Conservation (phyloP, 1,139 yeast species). For the Hyphopichia fennica region DNA sequence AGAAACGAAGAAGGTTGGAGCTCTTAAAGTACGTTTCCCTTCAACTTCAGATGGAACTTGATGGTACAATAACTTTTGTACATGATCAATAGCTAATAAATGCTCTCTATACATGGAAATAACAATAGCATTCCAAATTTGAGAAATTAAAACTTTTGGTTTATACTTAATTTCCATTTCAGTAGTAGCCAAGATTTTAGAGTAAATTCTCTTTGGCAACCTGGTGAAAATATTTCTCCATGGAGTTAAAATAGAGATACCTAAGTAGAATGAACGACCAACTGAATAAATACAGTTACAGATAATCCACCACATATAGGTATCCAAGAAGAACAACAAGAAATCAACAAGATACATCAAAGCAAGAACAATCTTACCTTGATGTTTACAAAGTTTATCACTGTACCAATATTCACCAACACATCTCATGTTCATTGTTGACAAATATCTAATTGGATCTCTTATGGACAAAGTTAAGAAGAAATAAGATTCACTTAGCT, state of each 20-base stretch:
- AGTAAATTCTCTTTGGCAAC: slow-evolving; percentile 96
- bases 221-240: slow-evolving; percentile 99
- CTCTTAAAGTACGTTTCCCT: slow-evolving; percentile 97
- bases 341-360: slow-evolving; percentile 90
- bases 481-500: slow-evolving; percentile 86
- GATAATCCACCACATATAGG: slow-evolving; percentile 97
- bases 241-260: slow-evolving; percentile 97
- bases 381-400: slow-evolving; percentile 71
- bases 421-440: slow-evolving; percentile 50
- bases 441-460: slow-evolving; percentile 83
- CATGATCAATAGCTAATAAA: slow-evolving; percentile 95
- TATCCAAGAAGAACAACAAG: slow-evolving; percentile 95
- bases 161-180: slow-evolving; percentile 99
- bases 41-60: slow-evolving; percentile 97
- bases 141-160: slow-evolving; percentile 96
- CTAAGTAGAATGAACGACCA: slow-evolving; percentile 96
- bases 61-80: slow-evolving; percentile 92
- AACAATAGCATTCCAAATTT: slow-evolving; percentile 98
- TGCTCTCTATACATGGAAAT: slow-evolving; percentile 99
- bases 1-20: slow-evolving; percentile 97
- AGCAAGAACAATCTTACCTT: slow-evolving; percentile 85
- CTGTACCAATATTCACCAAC: slow-evolving; percentile 91
- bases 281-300: slow-evolving; percentile 93
- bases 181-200: slow-evolving; percentile 94
- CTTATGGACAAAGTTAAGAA: slow-evolving; percentile 86